Conservation (phyloP, 345 rosid genomes). For the Turnera subulata region DNA sequence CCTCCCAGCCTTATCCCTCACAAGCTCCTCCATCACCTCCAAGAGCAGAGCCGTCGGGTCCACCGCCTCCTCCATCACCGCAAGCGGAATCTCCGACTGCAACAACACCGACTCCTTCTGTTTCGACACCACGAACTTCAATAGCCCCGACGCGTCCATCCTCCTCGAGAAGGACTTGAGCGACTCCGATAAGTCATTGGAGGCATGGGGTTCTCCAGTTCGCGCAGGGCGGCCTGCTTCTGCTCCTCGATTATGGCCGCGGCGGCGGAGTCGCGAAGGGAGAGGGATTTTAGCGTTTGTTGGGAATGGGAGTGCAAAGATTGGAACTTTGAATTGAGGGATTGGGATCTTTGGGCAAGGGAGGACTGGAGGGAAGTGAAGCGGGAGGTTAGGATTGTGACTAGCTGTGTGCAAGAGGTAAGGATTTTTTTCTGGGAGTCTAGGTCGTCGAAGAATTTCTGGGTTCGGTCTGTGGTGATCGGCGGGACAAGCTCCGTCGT, state of each 20-base stretch:
- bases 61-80: constrained; percentile 42
- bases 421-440: constrained; percentile 35
- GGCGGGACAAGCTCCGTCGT: neutral
- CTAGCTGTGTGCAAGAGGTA: constrained; percentile 40
- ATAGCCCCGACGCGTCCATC: too few relatives aligned
- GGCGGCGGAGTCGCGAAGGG: too few relatives aligned
- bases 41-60: constrained; percentile 45
- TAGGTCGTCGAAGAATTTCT: constrained; percentile 41
- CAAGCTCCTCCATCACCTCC: constrained; percentile 53
- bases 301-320: too few relatives aligned
- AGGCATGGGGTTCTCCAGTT: too few relatives aligned
- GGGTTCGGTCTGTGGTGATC: constrained; percentile 29
- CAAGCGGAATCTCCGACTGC: constrained; percentile 38
- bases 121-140: constrained; percentile 30
- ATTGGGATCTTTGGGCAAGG: too few relatives aligned
- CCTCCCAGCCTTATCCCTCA: constrained; percentile 29
- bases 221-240: too few relatives aligned
- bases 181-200: too few relatives aligned
- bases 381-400: constrained; percentile 35
- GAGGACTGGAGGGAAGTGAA: too few relatives aligned
- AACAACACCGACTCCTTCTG: constrained; percentile 46
- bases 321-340: too few relatives aligned
- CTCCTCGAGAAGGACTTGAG: too few relatives aligned
- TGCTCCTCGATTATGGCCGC: too few relatives aligned
- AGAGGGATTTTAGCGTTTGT: too few relatives aligned